Base-by-base conservation (phyloP, 352 stramenopile genomes). In the Pythium folliculosum region DNA sequence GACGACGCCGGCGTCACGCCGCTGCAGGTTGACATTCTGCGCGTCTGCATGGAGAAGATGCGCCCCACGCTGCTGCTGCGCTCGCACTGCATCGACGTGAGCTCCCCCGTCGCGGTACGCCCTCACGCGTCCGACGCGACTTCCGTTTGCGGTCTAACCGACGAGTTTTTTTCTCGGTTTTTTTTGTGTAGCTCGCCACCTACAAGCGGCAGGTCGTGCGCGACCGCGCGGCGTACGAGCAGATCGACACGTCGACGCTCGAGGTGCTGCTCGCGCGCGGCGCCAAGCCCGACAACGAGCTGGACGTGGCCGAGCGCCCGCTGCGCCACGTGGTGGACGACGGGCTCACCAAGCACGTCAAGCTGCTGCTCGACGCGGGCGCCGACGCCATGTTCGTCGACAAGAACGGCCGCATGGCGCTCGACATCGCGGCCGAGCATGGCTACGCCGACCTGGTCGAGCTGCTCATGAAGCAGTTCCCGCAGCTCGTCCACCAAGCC, bases 1-100 rank as follows among this genome's bases (percentile, higher is more conserved):
- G 73, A 84, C 37, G 71, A 73, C 23, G 67, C 67, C 13, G 75
- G 78, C 44, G 73, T 81, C 62, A 83, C 78, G 37, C 68, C 77
- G 13, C 72, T 87, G 25, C 70, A 84, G 59, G 74, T 82, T 57
- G 77, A 81, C 17, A 52, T 84, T 14, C 60, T 82, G 59, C 77
- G 77, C 22, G 71, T 81, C 12, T 76, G 72, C 37, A 66, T 87
- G 38, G 66, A 78, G 60, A 77, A 77, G 40, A 87, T 87, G 77
- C 67, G 77, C 8, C 70, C 72, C 13, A 76, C 72, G 23, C 55
- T 73, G 37, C 55, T 87, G 27, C 54, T 73, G 47, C 72, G 78
- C 32, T 74, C 72, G 14, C 70, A 53, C 17, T 75, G 69, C 63
- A 76, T 80, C 47, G 75, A 87, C 53, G 55, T 82, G 17, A 60